Evolutionary conservation across 2,329 filamentous ascomycete genomes (phyloP), one percentile per base, ranked within the genome.

Genomic region (Clarireedia hainanense): DNA sequence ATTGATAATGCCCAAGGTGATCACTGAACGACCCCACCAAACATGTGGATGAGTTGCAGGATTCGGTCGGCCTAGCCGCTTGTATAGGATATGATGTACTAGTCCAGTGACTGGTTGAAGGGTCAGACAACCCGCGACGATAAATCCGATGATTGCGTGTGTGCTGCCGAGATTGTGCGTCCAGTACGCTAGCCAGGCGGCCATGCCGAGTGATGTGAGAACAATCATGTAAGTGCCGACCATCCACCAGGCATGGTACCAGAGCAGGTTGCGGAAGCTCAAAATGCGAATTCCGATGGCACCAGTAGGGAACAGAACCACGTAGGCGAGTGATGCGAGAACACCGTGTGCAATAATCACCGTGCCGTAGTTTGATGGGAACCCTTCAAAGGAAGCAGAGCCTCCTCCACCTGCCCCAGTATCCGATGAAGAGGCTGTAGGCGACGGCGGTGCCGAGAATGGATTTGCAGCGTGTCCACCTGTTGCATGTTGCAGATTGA

Each of bases 1-100:
- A 64, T 86, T 86, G 64, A 86, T 68, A 51, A 86, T 75, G 36
- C 81, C 83, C 5, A 85, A 65, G 27, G 79, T 63, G 59, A 86
- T 77, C 49, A 85, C 68, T 0, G 71, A 63, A 20, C 83, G 76
- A 17, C 83, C 84, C 65, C 76, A 83, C 80, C 80, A 86, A 58
- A 85, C 76, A 65, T 87, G 64, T 23, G 61, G 59, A 80, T 26
- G 72, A 64, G 63, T 84, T 67, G 65, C 80, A 80, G 58, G 80
- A 64, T 58, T 74, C 6, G 24, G 77, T 74, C 52, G 79, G 76
- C 64, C 64, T 6, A 15, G 26, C 4, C 53, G 39, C 57, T 76
- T 65, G 66, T 74, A 86, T 61, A 80, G 69, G 20, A 66, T 62
- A 68, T 86, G 83, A 64, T 86, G 83, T 36, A 80, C 52, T 53